Evolutionary conservation across 23 red algal species (phyloP), one percentile per base, ranked within the genome.

Genomic region (Pyropia yezoensis): DNA sequence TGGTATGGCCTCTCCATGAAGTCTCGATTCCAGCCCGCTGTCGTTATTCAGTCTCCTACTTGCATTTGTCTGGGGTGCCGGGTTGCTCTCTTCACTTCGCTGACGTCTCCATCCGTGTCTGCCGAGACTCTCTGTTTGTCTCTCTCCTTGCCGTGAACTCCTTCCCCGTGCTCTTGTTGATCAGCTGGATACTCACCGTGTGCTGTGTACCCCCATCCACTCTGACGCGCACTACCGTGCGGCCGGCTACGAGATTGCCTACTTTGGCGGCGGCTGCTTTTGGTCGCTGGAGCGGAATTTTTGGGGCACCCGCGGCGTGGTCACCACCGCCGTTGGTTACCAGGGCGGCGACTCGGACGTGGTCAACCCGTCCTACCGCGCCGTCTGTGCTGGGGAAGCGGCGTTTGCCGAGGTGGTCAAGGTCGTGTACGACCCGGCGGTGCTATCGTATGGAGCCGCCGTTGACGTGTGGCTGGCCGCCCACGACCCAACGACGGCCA

Each of bases 271-370:
- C 17, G 68, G 78, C 62, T 83, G 79, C 27, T 84, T 84, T 62
- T 84, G 79, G 79, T 65, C 66, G 1, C 23, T 67, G 13, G 79
- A 84, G 45, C 79, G 79, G 50, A 6, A 11, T 0, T 84, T 84
- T 62, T 84, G 54, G 49, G 57, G 27, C 25, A 20, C 23, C 3
- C 52, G 33, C 17, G 79, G 79, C 61, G 79, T 84, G 24, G 57
- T 73, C 49, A 63, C 67, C 21, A 84, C 79, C 27, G 67, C 66
- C 7, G 79, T 84, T 16, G 79, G 79, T 1, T 84, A 84, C 61
- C 51, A 20, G 7, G 72, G 72, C 29, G 72, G 79, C 16, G 59
- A 30, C 30, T 45, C 65, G 27, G 23, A 24, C 22, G 39, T 47
- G 1, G 39, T 47, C 6, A 33, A 84, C 49, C 79, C 79, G 16